Evolutionary conservation across 2,329 filamentous ascomycete genomes (phyloP).

Genomic region (Balansia obtecta): DNA sequence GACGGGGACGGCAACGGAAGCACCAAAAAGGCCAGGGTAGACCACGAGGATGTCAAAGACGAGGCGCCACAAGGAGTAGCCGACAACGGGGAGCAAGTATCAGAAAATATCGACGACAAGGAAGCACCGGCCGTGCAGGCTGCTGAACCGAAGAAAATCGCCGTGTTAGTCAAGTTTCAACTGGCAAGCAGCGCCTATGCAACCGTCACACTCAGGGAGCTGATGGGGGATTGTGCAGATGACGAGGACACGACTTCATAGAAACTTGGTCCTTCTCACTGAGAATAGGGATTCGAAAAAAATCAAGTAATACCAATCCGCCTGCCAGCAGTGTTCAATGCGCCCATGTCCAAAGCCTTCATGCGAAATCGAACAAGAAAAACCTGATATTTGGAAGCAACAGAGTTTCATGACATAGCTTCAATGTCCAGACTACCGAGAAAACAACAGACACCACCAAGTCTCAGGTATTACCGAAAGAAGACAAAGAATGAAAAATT

Average conservation of each 20-base stretch:
- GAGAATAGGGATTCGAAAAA: not conserved
- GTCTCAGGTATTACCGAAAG: too few relatives aligned
- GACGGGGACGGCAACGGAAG: constrained; percentile 8
- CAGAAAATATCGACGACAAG: constrained; percentile 9
- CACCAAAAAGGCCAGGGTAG: constrained; percentile 5
- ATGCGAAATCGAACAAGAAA: not conserved
- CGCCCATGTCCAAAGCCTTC: not conserved
- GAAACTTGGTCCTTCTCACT: not conserved
- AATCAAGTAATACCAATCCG: not conserved
- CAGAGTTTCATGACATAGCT: not conserved
- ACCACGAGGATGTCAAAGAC: not conserved
- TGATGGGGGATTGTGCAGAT: constrained; percentile 43
- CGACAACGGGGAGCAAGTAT: constrained; percentile 1
- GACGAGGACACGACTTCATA: constrained; percentile 2
- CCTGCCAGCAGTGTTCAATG: constrained; percentile 2
- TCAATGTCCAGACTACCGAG: not conserved
- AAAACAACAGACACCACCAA: not conserved
- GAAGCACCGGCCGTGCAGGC: constrained; percentile 12
- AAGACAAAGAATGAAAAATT: not conserved
- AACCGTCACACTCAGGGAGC: constrained; percentile 68
- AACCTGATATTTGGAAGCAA: not conserved
- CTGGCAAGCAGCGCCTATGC: constrained; percentile 73
- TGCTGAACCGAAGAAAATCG: constrained; percentile 29
- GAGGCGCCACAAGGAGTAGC: not conserved
- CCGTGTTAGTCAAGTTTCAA: constrained; percentile 64